These are phyloP conservation scores for Stagonosporopsis vannaccii DNA, from an alignment of 2,329 filamentous ascomycete species.

Conservation along the genomic window DNA sequence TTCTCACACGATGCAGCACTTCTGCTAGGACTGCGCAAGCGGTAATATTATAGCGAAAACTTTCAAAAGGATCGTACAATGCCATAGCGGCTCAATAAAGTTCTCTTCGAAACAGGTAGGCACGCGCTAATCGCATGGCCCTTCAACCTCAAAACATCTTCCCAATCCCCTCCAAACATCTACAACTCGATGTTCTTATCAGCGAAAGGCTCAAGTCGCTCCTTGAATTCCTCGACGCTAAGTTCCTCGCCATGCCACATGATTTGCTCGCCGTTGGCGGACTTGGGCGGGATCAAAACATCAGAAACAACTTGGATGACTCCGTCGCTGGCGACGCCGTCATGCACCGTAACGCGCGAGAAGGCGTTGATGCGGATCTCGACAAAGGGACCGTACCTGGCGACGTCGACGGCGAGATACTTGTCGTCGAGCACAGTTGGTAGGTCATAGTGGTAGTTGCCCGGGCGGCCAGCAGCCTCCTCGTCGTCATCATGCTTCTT, in stretches of 20 bases:
- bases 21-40: background rate
- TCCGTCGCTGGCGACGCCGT: slow-evolving; percentile 78
- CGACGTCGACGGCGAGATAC: slow-evolving; percentile 74
- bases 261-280: slow-evolving; percentile 40
- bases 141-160: background rate
- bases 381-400: slow-evolving; percentile 71
- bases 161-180: background rate
- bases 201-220: slow-evolving; percentile 52
- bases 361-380: slow-evolving; percentile 79
- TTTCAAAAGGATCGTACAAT: slow-evolving; percentile 13
- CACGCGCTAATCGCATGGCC: slow-evolving; percentile 2
- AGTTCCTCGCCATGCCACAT: slow-evolving; percentile 60
- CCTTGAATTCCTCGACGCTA: slow-evolving; percentile 67
- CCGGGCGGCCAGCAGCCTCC: slow-evolving; percentile 27
- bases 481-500: slow-evolving; percentile 35
- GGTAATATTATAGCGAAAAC: background rate
- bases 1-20: slow-evolving; percentile 8
- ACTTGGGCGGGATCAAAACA: slow-evolving; percentile 78
- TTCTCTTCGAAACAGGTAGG: slow-evolving; percentile 4
- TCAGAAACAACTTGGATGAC: slow-evolving; percentile 79
- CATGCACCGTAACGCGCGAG: slow-evolving; percentile 68
- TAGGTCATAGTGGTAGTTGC: slow-evolving; percentile 72
- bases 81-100: slow-evolving; percentile 1
- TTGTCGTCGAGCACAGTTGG: slow-evolving; percentile 74
- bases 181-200: slow-evolving; percentile 45